Conservation (phyloP, 805 yeast genomes). For the Nakazawaea peltata region DNA sequence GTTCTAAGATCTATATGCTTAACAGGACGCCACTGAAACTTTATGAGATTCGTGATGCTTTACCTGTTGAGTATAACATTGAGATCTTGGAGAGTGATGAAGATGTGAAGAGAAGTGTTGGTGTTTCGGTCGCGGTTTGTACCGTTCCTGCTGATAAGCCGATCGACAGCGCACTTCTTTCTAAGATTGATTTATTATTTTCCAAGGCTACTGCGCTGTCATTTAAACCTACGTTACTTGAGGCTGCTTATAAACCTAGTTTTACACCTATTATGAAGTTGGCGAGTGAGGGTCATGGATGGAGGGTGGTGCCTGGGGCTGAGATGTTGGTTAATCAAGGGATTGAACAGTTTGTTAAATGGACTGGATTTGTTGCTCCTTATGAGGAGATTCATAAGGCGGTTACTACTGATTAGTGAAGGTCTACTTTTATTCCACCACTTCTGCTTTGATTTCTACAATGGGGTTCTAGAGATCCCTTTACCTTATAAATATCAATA, state of each 20-base stretch:
- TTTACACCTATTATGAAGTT: constrained; percentile 80
- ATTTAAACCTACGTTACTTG: constrained; percentile 55
- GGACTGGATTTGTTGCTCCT: constrained; percentile 65
- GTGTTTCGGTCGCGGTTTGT: constrained; percentile 57
- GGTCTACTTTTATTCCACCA: too few species aligned
- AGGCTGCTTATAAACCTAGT: constrained; percentile 91
- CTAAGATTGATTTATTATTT: constrained; percentile 40
- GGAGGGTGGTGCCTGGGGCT: constrained; percentile 87
- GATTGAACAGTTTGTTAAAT: constrained; percentile 71
- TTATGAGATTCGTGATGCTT: constrained; percentile 44
- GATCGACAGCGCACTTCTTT: constrained; percentile 42
- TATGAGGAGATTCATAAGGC: constrained; percentile 54
- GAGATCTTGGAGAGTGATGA: constrained; percentile 43
- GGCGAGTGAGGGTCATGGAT: constrained; percentile 52
- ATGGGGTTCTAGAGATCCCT: too few species aligned
- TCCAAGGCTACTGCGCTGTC: constrained; percentile 25
- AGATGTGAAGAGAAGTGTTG: constrained; percentile 33
- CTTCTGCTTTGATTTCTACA: too few species aligned
- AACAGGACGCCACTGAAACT: constrained; percentile 74
- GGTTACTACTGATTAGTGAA: constrained; percentile 29
- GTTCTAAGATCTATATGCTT: constrained; percentile 63
- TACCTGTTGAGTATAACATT: constrained; percentile 55
- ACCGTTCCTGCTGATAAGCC: constrained; percentile 82
- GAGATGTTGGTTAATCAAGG: constrained; percentile 95
- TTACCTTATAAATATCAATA: too few species aligned